phyloP scores from a whole-genome alignment of 306 rosid genomes.

The Dalbergia cultrata region DNA sequence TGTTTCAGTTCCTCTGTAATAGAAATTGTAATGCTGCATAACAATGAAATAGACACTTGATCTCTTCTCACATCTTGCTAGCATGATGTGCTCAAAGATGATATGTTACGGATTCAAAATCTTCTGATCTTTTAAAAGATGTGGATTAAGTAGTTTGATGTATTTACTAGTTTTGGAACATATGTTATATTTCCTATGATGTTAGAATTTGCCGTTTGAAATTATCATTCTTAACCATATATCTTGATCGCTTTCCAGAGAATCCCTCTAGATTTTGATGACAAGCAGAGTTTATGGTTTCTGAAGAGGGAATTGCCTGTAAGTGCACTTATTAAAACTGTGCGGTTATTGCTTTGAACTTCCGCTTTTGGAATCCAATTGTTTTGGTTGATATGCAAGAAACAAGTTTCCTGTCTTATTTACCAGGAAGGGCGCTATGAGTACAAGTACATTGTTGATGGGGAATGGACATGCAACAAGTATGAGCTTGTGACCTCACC shows the following conservation, averaged over 20 bases:
- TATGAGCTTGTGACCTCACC: slow-evolving; percentile 62
- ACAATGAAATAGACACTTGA: neutral
- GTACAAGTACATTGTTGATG: slow-evolving; percentile 92
- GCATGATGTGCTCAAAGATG: slow-evolving; percentile 15
- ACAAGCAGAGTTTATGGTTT: slow-evolving; percentile 70
- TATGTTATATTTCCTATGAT: neutral
- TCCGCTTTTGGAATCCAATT: neutral
- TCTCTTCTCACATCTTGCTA: slow-evolving; percentile 27
- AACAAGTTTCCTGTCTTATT: slow-evolving; percentile 31
- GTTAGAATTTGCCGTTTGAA: neutral
- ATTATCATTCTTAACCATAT: slow-evolving; percentile 20
- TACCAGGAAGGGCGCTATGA: slow-evolving; percentile 93
- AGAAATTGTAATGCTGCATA: slow-evolving; percentile 24
- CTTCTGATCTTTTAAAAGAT: neutral
- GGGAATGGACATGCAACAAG: slow-evolving; percentile 72
- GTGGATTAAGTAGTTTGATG: slow-evolving; percentile 28
- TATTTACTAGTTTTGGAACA: slow-evolving; percentile 12
- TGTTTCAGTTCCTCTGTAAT: slow-evolving; percentile 39
- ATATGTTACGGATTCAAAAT: slow-evolving; percentile 31
- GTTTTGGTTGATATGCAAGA: neutral
- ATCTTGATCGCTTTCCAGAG: slow-evolving; percentile 68
- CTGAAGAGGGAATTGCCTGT: slow-evolving; percentile 85
- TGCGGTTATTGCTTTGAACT: neutral
- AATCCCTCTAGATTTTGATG: slow-evolving; percentile 66
- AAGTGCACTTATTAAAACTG: slow-evolving; percentile 45